Evolutionary conservation across 768 basidiomycete species (phyloP), one percentile per base, ranked within the genome.

Genomic region (Phanerochaete sordida): DNA sequence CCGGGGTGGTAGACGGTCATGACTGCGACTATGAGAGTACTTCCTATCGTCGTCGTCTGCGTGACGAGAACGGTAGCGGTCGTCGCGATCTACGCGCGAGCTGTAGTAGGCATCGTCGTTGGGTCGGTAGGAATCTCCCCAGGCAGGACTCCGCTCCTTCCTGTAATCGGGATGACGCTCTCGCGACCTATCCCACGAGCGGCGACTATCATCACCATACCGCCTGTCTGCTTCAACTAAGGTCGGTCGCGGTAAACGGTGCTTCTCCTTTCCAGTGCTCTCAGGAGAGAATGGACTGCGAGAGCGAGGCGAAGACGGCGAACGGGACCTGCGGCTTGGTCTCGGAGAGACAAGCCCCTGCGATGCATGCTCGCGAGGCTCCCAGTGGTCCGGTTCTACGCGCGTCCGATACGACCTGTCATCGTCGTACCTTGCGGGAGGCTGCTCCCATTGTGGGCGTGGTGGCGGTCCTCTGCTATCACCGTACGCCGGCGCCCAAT

Each of bases 381-480:
- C 55, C 55, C 62, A 52, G 12, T 45, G 47, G 24, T 60, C 59
- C 3, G 44, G 43, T 5, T 56, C 55, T 9, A 11, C 24, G 21
- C 57, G 51, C 11, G 72, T 69, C 23, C 72, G 66, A 58, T 75
- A 74, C 44, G 69, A 62, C 21, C 72, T 69, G 39, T 71, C 72
- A 5, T 57, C 55, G 19, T 65, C 57, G 27, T 64, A 65, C 30
- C 72, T 69, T 23, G 51, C n/a, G 21, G 70, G 66, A n/a, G 65
- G 57, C 27, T 65, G 61, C 11, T 68, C 64, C 46, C 52, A 57
- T 54, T 58, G 45, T 33, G 61, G 45, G 30, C 60, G 55, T 8
- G 51, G n/a, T 19, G 53, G 31, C 12, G 59, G 44, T 43, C 39
- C 39, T 26, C 48, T 51, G 27, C 50, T 35, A 13, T 52, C 56